Conservation (phyloP, 2,329 filamentous ascomycete species). For the Colletotrichum melonis region DNA sequence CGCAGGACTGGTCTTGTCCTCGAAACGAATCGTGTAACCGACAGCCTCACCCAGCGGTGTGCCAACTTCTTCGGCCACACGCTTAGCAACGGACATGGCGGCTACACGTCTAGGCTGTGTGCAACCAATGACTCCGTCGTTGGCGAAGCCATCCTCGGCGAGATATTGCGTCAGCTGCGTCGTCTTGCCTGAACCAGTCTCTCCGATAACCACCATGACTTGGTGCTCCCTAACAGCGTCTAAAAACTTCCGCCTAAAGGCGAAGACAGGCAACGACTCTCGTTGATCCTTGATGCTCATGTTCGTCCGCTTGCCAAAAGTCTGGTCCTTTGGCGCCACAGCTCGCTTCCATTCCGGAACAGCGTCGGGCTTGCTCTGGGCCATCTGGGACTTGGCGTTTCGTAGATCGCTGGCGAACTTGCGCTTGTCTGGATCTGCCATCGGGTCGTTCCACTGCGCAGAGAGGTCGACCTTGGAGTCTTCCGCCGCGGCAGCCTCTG, state of each 20-base stretch:
- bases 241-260: slow-evolving; percentile 88
- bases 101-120: slow-evolving; percentile 97
- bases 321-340: slow-evolving; percentile 81
- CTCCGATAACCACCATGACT: slow-evolving; percentile 93
- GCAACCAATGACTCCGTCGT: slow-evolving; percentile 91
- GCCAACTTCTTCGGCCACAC: slow-evolving; percentile 95
- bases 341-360: slow-evolving; percentile 94
- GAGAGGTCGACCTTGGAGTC: slow-evolving; percentile 85
- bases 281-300: slow-evolving; percentile 96
- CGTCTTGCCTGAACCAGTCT: slow-evolving; percentile 97
- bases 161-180: slow-evolving; percentile 97
- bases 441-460: slow-evolving; percentile 96
- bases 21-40: slow-evolving; percentile 97
- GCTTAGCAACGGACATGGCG: slow-evolving; percentile 96
- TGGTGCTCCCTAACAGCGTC: slow-evolving; percentile 90
- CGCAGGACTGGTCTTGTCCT: slow-evolving; percentile 87
- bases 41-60: slow-evolving; percentile 92
- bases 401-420: slow-evolving; percentile 91
- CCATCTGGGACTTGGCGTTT: slow-evolving; percentile 65
- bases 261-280: slow-evolving; percentile 88
- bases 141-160: slow-evolving; percentile 90
- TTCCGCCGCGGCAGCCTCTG: slow-evolving; percentile 78
- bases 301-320: slow-evolving; percentile 86
- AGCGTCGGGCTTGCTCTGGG: slow-evolving; percentile 69
- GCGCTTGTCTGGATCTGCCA: slow-evolving; percentile 85